Evolutionary conservation across 2,329 filamentous ascomycete genomes (phyloP), one percentile per base, ranked within the genome.

Genomic region (Epichloe gansuensis): DNA sequence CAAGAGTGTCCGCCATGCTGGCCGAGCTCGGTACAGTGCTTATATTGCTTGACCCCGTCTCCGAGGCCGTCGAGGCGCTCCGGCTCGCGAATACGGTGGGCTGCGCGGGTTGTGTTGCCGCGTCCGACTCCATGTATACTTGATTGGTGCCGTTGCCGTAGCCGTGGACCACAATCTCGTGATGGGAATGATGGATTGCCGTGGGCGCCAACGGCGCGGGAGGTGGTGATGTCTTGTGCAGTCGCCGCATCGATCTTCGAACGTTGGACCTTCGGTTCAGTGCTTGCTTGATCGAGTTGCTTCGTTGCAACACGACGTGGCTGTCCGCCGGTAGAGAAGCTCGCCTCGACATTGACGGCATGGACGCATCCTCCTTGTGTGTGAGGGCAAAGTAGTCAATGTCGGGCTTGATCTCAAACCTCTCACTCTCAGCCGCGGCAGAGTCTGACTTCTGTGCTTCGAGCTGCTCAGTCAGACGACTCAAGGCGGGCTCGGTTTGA

Each of bases 141-240:
- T 64, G 58, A 38, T 75, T 75, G 2, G 72, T 76, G 1, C 75
- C 75, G 48, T 80, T 79, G 9, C 76, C 77, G 54, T 80, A 79
- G 0, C 75, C 75, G 4, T 73, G 69, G 6, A 79, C 69, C 0
- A 78, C 65, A 31, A 79, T 78, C 58, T 81, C 77, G 51, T 75
- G 73, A 54, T 74, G 73, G 0, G 62, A 31, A 31, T 31, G 28
- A 31, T 57, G 1, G 58, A 59, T 45, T 55, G 56, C 52, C 0
- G 28, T 11, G 8, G 35, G 25, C 17, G 21, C 17, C 21, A 39
- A 2, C 9, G 56, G 51, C 15, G 59, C 57, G 0, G 61, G 53
- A 2, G 59, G 55, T 0, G 58, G 57, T 3, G 52, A 54, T 1
- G 58, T 56, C 5, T 60, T 55, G 52, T 60, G 62, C 15, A 70